Percentiles rank a stretch among this genome's conserved stretches.
Conservation (phyloP, 495 filamentous ascomycete species). For the Penicillium paradoxum region DNA sequence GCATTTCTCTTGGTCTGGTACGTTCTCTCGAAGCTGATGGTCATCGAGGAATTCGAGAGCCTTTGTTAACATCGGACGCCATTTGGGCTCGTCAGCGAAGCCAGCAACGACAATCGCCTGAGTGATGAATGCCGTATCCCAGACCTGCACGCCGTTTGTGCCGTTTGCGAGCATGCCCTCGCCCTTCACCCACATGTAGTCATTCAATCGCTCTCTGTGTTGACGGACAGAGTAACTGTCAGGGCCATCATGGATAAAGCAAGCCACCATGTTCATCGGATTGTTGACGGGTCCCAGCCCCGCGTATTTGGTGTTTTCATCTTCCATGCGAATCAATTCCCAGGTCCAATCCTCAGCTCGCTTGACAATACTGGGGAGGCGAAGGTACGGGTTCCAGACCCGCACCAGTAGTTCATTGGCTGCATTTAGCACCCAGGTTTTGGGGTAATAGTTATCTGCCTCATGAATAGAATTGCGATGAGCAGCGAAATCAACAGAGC, state of each 20-base stretch:
- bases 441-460: slow-evolving; percentile 88
- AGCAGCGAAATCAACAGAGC: slow-evolving; percentile 65
- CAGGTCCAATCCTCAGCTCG: slow-evolving; percentile 71
- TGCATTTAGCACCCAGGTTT: slow-evolving; percentile 72
- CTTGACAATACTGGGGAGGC: slow-evolving; percentile 50
- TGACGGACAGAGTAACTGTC: slow-evolving; percentile 68
- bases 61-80: slow-evolving; percentile 76
- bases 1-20: slow-evolving; percentile 68
- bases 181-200: slow-evolving; percentile 86
- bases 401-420: slow-evolving; percentile 73
- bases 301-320: slow-evolving; percentile 84
- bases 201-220: slow-evolving; percentile 74
- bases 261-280: slow-evolving; percentile 79
- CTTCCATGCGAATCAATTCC: slow-evolving; percentile 79
- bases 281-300: slow-evolving; percentile 85
- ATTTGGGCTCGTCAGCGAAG: slow-evolving; percentile 69
- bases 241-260: slow-evolving; percentile 79
- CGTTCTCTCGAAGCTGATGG: slow-evolving; percentile 86
- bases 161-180: slow-evolving; percentile 95
- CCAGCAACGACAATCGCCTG: slow-evolving; percentile 76
- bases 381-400: slow-evolving; percentile 70
- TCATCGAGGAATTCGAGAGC: slow-evolving; percentile 83
- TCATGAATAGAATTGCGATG: slow-evolving; percentile 79
- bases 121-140: slow-evolving; percentile 90
- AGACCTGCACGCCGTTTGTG: slow-evolving; percentile 93